A percentile compares a stretch with the other conserved stretches of the same genome.
Evolutionary conservation across 225 moss, liverwort and hornwort species (phyloP).

Genomic region (Sphagnum contortum): DNA sequence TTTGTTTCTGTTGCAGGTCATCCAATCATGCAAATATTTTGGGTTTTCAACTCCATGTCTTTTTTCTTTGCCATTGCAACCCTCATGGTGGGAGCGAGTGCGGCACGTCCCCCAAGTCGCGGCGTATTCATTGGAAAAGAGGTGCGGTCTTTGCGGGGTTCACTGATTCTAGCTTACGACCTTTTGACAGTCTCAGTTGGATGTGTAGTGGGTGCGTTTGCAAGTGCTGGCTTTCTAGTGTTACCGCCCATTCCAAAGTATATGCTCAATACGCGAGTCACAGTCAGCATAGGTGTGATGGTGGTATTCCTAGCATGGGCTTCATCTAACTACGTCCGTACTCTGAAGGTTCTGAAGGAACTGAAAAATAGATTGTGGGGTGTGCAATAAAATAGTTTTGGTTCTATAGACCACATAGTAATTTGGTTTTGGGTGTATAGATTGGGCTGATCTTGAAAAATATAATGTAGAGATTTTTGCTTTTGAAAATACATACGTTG

Average conservation of each 20-base stretch:
- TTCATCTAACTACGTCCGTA: too few species aligned
- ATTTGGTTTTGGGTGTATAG: too few species aligned
- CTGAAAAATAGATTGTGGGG: too few species aligned
- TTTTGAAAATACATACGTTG: too few species aligned
- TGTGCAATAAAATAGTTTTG: too few species aligned
- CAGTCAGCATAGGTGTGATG: constrained; percentile 14
- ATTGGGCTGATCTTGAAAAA: too few species aligned
- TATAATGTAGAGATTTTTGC: too few species aligned
- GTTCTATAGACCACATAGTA: too few species aligned
- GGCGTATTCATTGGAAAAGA: constrained; percentile 13
- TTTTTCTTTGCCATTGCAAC: constrained; percentile 30
- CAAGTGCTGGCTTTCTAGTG: constrained; percentile 26
- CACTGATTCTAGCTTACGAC: constrained; percentile 10
- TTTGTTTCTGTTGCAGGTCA: constrained; percentile 26
- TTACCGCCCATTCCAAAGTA: constrained; percentile 22
- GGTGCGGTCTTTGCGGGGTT: constrained; percentile 13
- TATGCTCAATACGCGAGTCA: constrained; percentile 15
- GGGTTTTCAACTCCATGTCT: constrained; percentile 28
- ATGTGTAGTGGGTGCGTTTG: constrained; percentile 25
- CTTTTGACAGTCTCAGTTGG: constrained; percentile 16
- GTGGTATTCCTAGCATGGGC: neutral
- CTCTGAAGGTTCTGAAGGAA: too few species aligned
- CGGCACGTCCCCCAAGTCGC: constrained; percentile 6
- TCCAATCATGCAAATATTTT: constrained; percentile 18
- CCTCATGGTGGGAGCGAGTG: constrained; percentile 20